A percentile compares a stretch with the other conserved stretches of the same genome.
phyloP scores from a whole-genome alignment of 192 early-diverging fungal species.

The Backusella mclennaniae region DNA sequence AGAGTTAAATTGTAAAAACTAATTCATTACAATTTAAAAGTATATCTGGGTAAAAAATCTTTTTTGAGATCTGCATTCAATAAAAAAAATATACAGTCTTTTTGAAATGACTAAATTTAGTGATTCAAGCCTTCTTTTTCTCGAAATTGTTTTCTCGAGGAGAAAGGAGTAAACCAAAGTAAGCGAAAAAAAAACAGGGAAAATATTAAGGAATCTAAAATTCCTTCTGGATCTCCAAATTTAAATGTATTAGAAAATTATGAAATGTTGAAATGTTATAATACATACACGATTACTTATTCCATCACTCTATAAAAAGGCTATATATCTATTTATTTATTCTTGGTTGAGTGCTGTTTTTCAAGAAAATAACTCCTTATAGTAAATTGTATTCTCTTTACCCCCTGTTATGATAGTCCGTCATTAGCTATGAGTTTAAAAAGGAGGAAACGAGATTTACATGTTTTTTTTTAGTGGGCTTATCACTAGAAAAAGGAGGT shows the following conservation, averaged over 20 bases:
- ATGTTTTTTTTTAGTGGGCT: constrained; percentile 5
- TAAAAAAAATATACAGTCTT: neutral
- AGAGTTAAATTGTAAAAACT: neutral
- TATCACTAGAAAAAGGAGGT: neutral
- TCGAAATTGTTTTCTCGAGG: neutral
- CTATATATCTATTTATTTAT: neutral
- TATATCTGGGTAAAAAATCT: neutral
- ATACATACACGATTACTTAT: neutral
- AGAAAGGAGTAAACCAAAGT: neutral
- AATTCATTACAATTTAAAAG: neutral
- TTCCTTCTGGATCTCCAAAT: neutral
- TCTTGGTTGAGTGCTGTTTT: neutral
- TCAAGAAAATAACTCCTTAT: neutral
- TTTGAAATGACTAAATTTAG: neutral
- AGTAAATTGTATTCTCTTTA: neutral
- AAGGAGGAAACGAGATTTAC: neutral
- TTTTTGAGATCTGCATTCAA: neutral
- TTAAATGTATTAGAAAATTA: neutral
- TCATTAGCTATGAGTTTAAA: neutral
- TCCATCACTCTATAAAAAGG: neutral
- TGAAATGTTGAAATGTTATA: neutral
- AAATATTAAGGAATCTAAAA: neutral
- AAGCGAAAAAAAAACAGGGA: neutral
- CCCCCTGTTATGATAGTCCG: neutral
- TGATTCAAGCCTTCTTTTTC: neutral